phyloP scores from a whole-genome alignment of 2,329 filamentous ascomycete genomes.

The Aspergillus sp. region DNA sequence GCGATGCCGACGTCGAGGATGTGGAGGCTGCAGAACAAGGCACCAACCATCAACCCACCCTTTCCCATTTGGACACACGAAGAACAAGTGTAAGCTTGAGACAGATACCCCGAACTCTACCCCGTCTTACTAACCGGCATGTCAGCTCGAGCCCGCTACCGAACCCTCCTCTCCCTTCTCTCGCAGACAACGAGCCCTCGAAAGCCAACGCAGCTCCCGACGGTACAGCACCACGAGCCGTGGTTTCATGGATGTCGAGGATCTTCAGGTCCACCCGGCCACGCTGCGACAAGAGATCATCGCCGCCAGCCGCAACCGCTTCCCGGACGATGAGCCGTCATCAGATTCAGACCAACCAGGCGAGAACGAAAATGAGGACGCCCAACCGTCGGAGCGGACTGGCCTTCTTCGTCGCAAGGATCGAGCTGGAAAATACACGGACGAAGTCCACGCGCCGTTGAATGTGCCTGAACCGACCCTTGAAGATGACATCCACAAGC shows the following conservation, averaged over 20 bases:
- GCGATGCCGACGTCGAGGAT: constrained; percentile 50
- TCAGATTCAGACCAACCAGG: constrained; percentile 57
- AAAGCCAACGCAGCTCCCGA: constrained; percentile 28
- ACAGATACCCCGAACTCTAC: no score
- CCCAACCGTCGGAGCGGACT: constrained; percentile 47
- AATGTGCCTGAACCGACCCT: constrained; percentile 10
- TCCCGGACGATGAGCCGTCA: constrained; percentile 56
- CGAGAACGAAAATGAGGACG: constrained; percentile 51
- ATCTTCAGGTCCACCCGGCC: constrained; percentile 81
- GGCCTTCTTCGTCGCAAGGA: constrained; percentile 44
- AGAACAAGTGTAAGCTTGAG: constrained; percentile 62
- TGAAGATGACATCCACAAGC: constrained; percentile 54
- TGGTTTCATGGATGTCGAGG: constrained; percentile 59
- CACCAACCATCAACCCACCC: constrained; percentile 35
- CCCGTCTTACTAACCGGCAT: not conserved
- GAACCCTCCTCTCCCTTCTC: constrained; percentile 28
- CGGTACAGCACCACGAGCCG: constrained; percentile 54
- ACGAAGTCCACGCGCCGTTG: constrained; percentile 21
- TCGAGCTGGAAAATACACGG: constrained; percentile 32
- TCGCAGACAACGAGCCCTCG: constrained; percentile 29
- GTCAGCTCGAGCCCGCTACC: constrained; percentile 26
- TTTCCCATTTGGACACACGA: constrained; percentile 53
- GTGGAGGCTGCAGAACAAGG: constrained; percentile 38
- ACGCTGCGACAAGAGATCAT: constrained; percentile 93
- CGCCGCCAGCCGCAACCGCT: constrained; percentile 68